Percentiles rank a stretch among this genome's conserved stretches.
Conservation (phyloP, 2,329 filamentous ascomycete genomes). For the Coniochaeta sp. region DNA sequence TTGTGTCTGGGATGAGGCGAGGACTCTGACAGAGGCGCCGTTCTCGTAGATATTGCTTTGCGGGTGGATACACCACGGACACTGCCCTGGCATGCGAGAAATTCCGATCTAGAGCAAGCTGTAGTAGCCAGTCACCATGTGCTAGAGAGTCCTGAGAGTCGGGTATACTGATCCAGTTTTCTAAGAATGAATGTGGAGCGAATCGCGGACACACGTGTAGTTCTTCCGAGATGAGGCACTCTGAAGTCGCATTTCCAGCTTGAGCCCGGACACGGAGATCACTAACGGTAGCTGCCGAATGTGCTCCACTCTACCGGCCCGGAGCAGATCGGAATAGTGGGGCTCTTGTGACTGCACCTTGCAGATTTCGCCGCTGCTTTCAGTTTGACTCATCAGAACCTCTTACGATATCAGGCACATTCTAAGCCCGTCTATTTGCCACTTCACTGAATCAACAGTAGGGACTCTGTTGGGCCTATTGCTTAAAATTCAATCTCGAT, state of each 20-base stretch:
- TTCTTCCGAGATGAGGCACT: no score
- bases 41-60: no score
- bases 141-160: no score
- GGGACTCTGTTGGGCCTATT: not conserved
- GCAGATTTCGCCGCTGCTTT: not conserved
- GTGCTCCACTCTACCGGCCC: not conserved
- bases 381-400: not conserved
- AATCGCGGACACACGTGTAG: no score
- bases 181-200: no score
- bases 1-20: no score
- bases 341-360: not conserved
- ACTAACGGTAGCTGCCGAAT: not conserved
- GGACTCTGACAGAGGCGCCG: no score
- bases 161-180: no score
- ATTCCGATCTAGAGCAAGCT: no score
- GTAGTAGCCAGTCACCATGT: no score
- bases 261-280: not conserved
- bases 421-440: not conserved
- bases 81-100: no score
- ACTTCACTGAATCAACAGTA: not conserved
- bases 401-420: not conserved
- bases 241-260: not conserved
- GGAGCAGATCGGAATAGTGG: not conserved
- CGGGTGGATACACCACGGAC: no score
- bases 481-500: conserved; percentile 2